Base-by-base conservation (phyloP, 2,329 filamentous ascomycete species). In the Hypoxylon sp. region DNA sequence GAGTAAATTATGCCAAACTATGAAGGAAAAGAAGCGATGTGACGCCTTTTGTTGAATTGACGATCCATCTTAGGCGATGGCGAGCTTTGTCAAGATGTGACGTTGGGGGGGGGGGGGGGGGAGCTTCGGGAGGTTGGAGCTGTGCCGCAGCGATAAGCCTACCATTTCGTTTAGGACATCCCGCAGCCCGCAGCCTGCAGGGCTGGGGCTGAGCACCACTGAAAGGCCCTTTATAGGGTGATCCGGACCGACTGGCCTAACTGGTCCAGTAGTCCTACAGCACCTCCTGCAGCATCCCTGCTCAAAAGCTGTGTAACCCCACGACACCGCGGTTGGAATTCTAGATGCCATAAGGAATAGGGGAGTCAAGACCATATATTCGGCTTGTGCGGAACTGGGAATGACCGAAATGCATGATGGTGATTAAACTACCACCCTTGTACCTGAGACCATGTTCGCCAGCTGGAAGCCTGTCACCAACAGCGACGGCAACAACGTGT, bases 381-480 rank as follows among this genome's bases (percentile, higher is more conserved):
- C 34, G 46, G 27, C 46, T 43, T 43, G 56, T 12, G 25, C 46
- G 45, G 34, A 59, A 41, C 34, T 51, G 19, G 56, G 47, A 45
- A 53, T 53, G 8, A 12, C 48, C 57, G 47, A n/a, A 46, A 21
- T 34, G 39, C 19, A 30, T 21, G 47, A 53, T 14, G 27, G 19
- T 46, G 39, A 37, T 27, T 29, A 27, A 34, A 16, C 5, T 30
- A 45, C 37, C 47, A 25, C 27, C 39, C 21, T n/a, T 21, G 19
- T 29, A 23, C n/a, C 39, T 21, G 48, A 47, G 48, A 61, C 3
- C 30, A 61, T 55, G 58, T 55, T 61, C 51, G 50, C 58, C 25
- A 55, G 50, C 25, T 55, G 50, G 58, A 61, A 61, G 29, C 50
- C 50, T 25, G 34, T 55, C n/a, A 14, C 58, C n/a, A 23, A 37